Conservation (phyloP, 2,329 filamentous ascomycete species). For the Arthrocladium fulminans region DNA sequence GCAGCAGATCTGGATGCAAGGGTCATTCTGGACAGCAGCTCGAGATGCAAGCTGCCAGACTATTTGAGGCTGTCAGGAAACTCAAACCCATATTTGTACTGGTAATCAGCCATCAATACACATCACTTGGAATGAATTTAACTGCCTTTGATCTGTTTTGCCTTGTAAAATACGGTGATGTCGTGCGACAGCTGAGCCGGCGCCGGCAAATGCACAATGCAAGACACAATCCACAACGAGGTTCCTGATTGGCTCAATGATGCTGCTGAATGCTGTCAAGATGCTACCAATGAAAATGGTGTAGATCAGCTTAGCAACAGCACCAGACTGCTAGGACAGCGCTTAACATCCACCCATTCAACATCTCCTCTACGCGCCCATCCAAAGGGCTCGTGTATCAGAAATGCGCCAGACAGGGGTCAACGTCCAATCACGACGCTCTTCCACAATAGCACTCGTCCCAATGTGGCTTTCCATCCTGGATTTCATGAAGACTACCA, state of each 20-base stretch:
- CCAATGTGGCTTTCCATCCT: background rate
- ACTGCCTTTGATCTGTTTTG: too few species aligned
- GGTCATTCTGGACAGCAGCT: background rate
- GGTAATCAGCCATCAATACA: background rate
- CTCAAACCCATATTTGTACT: background rate
- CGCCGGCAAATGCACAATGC: too few species aligned
- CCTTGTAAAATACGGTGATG: too few species aligned
- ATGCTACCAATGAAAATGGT: background rate
- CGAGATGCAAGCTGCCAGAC: background rate
- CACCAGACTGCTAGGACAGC: background rate
- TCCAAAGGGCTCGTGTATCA: background rate
- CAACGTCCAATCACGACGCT: background rate
- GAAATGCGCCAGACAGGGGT: background rate
- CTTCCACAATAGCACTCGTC: background rate
- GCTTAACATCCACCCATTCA: constrained; percentile 1
- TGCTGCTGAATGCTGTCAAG: background rate
- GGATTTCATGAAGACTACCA: background rate
- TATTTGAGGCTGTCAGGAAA: background rate
- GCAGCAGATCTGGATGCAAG: background rate
- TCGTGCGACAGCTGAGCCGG: too few species aligned
- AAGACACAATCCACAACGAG: too few species aligned
- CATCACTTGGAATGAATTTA: too few species aligned
- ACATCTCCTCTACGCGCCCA: background rate
- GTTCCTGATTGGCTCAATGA: background rate
- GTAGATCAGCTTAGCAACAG: background rate